Base-by-base conservation (phyloP, 768 basidiomycete genomes). In the Boletellus emodensis region DNA sequence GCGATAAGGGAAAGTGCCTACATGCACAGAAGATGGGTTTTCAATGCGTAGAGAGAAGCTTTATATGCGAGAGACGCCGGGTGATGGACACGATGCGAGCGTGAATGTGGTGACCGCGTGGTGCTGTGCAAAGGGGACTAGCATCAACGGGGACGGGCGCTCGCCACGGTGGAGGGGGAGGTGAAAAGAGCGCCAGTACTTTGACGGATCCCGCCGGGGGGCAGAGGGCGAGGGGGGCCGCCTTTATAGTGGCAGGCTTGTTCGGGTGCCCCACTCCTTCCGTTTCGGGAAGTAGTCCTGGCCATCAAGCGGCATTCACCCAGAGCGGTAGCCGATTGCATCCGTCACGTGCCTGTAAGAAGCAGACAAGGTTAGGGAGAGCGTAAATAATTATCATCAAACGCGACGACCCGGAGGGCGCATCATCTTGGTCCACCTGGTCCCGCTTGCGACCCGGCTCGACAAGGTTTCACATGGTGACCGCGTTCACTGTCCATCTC, bases 181-280 rank as follows among this genome's bases (percentile, higher is more conserved):
- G 24, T 4, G 5, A 26, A 26, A 26, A 26, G 24, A 26, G 24
- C 24, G 6, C 24, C 24, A 26, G 24, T 26, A 26, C 24, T 26
- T 26, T 26, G 24, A 26, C 37, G 40, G 34, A 52, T 52, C 48
- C 40, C 35, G 40, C 45, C 32, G 18, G 14, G 40, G 15, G 7
- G 18, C 5, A 26, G 24, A 26, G 24, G n/a, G 26, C 3, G 14
- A 26, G 14, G 26, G 32, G 39, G 11, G 4, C 28, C 32, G 15
- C 12, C n/a, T 49, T 54, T 62, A 62, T 62, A 61, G 36, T n/a
- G n/a, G 24, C 12, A 32, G 18, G 34, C 37, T 10, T 53, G 11
- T 41, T 62, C 57, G 61, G 52, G 7, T 52, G 43, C 51, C 20
- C 6, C 2, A 3, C 4, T 2, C 9, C 44, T 59, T 52, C 49